Base-by-base conservation (phyloP, 257 asterid species). In the Forsythia suspensa region DNA sequence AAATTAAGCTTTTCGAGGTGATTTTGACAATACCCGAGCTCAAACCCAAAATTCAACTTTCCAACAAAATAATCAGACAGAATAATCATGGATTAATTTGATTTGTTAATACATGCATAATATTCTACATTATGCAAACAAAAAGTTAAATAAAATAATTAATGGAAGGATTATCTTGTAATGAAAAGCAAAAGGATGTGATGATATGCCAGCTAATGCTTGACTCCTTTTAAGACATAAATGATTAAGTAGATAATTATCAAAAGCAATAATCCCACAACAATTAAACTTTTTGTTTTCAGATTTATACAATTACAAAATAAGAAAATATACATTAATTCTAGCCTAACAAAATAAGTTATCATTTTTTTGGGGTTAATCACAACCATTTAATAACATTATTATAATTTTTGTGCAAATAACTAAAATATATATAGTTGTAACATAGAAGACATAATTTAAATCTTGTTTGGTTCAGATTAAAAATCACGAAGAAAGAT, bases 141-240 rank as follows among this genome's bases (percentile, higher is more conserved):
- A 41, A 42, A 80, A 61, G 77, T 67, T 59, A 18, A 44, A n/a
- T 38, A 40, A 71, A 8, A 78, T 34, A 72, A 34, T 55, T 38
- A 38, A 52, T 76, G 65, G 48, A 72, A 70, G 73, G 18, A 72
- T 71, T 77, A 77, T 71, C 72, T 70, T 72, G 79, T 66, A 42
- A 72, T 38, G 51, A 72, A 76, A 81, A 79, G 81, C 71, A 80
- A 74, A 65, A 70, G 12, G 61, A 37, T 68, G 21, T 66, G 69
- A 76, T 79, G 74, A 73, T 73, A 37, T 83, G 84, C 79, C 83
- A 79, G 84, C 84, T 72, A 79, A 79, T 43, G 41, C 75, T 70
- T 71, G 63, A 73, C 80, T 37, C 75, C 74, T 74, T 77, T 70
- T 34, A 43, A 61, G 11, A 71, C 70, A 6, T 57, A 78, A 59